Evolutionary conservation across 2,329 filamentous ascomycete genomes (phyloP).

Genomic region (Bretziella fagacearum): DNA sequence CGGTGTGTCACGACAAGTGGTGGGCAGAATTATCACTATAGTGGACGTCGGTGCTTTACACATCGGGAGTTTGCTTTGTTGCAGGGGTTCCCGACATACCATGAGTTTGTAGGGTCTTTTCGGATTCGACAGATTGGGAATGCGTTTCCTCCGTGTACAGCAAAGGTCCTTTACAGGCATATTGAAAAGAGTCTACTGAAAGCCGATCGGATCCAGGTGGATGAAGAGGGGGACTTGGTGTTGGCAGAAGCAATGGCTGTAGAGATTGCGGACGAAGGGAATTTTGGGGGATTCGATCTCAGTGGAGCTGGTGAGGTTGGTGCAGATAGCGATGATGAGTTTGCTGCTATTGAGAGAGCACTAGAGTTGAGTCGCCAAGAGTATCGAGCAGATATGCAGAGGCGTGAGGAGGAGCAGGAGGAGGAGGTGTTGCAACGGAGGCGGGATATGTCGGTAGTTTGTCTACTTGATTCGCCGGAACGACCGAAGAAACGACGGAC

Average conservation of each 20-base stretch:
- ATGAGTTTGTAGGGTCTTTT: slow-evolving; percentile 35
- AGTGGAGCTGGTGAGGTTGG: not conserved
- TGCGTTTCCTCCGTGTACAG: slow-evolving; percentile 51
- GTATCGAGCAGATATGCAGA: no score
- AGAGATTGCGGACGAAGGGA: slow-evolving; percentile 4
- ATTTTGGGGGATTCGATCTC: not conserved
- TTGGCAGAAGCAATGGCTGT: slow-evolving; percentile 14
- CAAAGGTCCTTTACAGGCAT: slow-evolving; percentile 32
- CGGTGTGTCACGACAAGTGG: slow-evolving; percentile 50
- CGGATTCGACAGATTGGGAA: slow-evolving; percentile 58
- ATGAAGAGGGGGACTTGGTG: slow-evolving; percentile 5
- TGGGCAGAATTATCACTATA: slow-evolving; percentile 46
- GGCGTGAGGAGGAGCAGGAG: no score
- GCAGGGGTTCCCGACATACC: slow-evolving; percentile 49
- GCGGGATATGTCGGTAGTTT: no score
- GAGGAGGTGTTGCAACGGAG: no score
- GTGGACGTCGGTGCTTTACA: slow-evolving; percentile 45
- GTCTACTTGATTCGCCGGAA: no score
- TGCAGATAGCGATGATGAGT: not conserved
- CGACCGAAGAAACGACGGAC: no score
- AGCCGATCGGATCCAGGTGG: slow-evolving; percentile 22
- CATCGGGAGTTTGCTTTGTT: slow-evolving; percentile 50
- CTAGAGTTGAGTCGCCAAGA: no score
- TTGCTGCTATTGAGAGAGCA: not conserved
- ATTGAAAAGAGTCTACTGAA: slow-evolving; percentile 29